Conservation (phyloP, 2,329 filamentous ascomycete genomes). For the Colletotrichum lupini region DNA sequence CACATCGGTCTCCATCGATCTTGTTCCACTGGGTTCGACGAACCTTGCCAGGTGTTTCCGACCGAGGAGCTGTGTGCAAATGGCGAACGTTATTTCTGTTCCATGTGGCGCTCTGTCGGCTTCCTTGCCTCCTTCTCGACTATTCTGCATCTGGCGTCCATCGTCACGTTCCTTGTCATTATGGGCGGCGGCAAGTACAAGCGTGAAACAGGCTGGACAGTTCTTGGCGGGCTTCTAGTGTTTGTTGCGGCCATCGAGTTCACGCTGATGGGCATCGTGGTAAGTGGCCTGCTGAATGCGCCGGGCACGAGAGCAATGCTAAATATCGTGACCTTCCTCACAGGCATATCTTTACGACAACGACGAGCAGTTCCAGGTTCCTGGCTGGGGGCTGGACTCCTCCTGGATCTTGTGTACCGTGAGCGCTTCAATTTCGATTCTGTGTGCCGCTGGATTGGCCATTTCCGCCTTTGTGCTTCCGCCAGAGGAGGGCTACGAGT, state of each 20-base stretch:
- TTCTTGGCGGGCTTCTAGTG: conserved; percentile 74
- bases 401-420: conserved; percentile 79
- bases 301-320: conserved; percentile 10
- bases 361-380: conserved; percentile 82
- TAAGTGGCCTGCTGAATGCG: conserved; percentile 58
- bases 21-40: conserved; percentile 77
- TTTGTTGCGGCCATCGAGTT: conserved; percentile 77
- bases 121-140: conserved; percentile 89
- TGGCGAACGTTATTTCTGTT: conserved; percentile 80
- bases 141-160: conserved; percentile 81
- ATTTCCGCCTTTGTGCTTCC: conserved; percentile 78
- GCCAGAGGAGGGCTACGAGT: conserved; percentile 87
- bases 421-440: conserved; percentile 63
- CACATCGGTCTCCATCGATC: conserved; percentile 83
- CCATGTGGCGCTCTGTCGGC: conserved; percentile 88
- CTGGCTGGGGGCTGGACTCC: conserved; percentile 82
- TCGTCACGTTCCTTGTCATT: conserved; percentile 84
- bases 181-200: conserved; percentile 82
- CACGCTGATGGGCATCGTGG: conserved; percentile 84
- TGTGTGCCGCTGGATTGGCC: conserved; percentile 68
- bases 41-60: conserved; percentile 74
- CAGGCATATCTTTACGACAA: conserved; percentile 87
- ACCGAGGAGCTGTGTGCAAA: conserved; percentile 74
- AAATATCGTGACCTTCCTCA: neutral
- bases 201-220: conserved; percentile 84